Evolutionary conservation across 176 grass and related monocot species (phyloP).

Genomic region (Oryza longistaminata): DNA sequence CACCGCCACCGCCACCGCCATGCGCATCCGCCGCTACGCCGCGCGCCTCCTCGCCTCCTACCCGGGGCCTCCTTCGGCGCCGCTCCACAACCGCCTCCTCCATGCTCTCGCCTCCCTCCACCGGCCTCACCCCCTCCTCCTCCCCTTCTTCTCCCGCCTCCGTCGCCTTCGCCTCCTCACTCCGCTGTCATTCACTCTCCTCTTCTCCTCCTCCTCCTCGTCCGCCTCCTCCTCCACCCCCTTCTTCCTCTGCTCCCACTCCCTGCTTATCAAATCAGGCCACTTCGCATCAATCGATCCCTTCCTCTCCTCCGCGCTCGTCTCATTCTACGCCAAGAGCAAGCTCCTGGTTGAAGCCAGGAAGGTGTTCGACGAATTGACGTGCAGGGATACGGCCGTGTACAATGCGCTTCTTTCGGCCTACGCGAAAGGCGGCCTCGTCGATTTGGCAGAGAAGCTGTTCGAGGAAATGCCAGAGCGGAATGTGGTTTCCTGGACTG

Average conservation of each 20-base stretch:
- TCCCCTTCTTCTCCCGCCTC: slow-evolving; percentile 46
- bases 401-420: slow-evolving; percentile 62
- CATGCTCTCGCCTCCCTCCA: slow-evolving; percentile 36
- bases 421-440: slow-evolving; percentile 31
- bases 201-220: slow-evolving; percentile 36
- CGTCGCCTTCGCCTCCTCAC: slow-evolving; percentile 43
- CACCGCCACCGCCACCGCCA: slow-evolving; percentile 31
- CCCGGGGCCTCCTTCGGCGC: slow-evolving; percentile 34
- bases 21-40: slow-evolving; percentile 67
- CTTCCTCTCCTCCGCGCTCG: slow-evolving; percentile 61
- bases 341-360: slow-evolving; percentile 30
- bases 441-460: slow-evolving; percentile 51
- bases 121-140: slow-evolving; percentile 40
- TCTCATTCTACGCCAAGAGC: slow-evolving; percentile 57
- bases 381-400: slow-evolving; percentile 34
- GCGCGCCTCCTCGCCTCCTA: slow-evolving; percentile 51
- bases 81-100: slow-evolving; percentile 61
- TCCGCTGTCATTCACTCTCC: slow-evolving; percentile 48
- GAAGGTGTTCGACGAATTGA: slow-evolving; percentile 51
- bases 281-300: slow-evolving; percentile 45
- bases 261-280: slow-evolving; percentile 45
- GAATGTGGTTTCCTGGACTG: slow-evolving; percentile 73
- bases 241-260: slow-evolving; percentile 37
- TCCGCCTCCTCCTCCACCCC: background rate
- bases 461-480: slow-evolving; percentile 63